Evolutionary conservation across 352 stramenopile genomes (phyloP).

Genomic region (Albugo candida): DNA sequence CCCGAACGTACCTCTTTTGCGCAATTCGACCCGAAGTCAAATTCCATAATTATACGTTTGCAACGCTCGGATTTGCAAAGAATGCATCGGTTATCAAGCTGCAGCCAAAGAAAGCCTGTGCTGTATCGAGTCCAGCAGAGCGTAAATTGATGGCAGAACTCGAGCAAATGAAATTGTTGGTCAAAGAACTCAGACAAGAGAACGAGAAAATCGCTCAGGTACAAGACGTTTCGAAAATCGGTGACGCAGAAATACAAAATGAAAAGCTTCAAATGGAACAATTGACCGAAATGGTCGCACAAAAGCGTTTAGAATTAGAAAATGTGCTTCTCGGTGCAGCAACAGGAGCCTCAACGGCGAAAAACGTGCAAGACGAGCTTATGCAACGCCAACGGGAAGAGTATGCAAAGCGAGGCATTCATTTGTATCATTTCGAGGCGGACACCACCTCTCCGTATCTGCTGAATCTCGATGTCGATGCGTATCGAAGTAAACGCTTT

Average conservation of each 20-base stretch:
- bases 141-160: slow-evolving; percentile 88
- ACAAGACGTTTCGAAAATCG: slow-evolving; percentile 11
- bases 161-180: slow-evolving; percentile 84
- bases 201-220: slow-evolving; percentile 60
- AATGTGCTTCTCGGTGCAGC: slow-evolving; percentile 31
- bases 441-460: slow-evolving; percentile 75
- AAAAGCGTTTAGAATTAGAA: slow-evolving; percentile 55
- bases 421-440: slow-evolving; percentile 76
- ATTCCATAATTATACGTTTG: slow-evolving; percentile 87
- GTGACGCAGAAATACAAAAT: slow-evolving; percentile 13
- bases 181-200: slow-evolving; percentile 62
- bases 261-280: slow-evolving; percentile 29
- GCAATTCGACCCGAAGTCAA: slow-evolving; percentile 86
- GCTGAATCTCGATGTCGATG: slow-evolving; percentile 88
- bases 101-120: slow-evolving; percentile 86
- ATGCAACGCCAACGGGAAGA: slow-evolving; percentile 79
- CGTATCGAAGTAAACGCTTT: slow-evolving; percentile 82
- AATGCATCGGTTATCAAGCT: slow-evolving; percentile 90
- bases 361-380: slow-evolving; percentile 57
- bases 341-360: slow-evolving; percentile 11
- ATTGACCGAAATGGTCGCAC: slow-evolving; percentile 36
- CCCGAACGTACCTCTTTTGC: slow-evolving; percentile 85
- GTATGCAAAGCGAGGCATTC: slow-evolving; percentile 81
- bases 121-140: slow-evolving; percentile 76
- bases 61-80: slow-evolving; percentile 87